Conservation (phyloP, 2,329 filamentous ascomycete genomes). For the Cercospora canescens region DNA sequence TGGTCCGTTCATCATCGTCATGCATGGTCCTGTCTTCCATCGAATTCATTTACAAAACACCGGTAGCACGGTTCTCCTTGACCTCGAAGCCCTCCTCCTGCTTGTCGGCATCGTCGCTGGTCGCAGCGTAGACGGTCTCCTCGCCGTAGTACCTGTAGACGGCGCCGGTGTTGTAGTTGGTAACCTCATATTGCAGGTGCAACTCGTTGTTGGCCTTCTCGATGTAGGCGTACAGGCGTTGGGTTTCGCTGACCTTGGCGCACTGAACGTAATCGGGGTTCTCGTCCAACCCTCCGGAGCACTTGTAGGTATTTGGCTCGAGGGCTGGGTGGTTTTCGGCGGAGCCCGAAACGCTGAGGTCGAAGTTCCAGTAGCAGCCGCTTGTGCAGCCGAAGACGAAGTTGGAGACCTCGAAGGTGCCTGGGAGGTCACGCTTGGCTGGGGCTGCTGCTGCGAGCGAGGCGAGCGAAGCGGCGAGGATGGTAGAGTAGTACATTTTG, state of each 20-base stretch:
- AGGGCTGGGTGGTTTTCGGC: slow-evolving; percentile 22
- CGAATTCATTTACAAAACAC: slow-evolving; percentile 14
- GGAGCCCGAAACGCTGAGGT: slow-evolving; percentile 20
- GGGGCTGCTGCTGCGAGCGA: slow-evolving; percentile 22
- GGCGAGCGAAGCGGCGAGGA: slow-evolving; percentile 23
- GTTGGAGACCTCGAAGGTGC: slow-evolving; percentile 25
- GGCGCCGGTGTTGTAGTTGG: background rate
- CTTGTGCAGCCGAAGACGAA: slow-evolving; percentile 30
- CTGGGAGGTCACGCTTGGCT: slow-evolving; percentile 3
- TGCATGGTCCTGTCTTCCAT: background rate
- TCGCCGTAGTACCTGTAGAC: slow-evolving; percentile 24
- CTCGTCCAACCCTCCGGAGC: slow-evolving; percentile 21
- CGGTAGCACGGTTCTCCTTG: slow-evolving; percentile 17
- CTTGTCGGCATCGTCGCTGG: slow-evolving; percentile 20
- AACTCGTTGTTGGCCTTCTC: slow-evolving; percentile 22
- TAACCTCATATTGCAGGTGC: slow-evolving; percentile 24
- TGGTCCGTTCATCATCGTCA: background rate
- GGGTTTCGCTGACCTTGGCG: slow-evolving; percentile 18
- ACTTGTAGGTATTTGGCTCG: slow-evolving; percentile 15
- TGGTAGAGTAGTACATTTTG: slow-evolving; percentile 25
- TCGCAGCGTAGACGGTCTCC: slow-evolving; percentile 26
- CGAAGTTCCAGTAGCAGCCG: slow-evolving; percentile 27
- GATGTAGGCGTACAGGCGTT: slow-evolving; percentile 24
- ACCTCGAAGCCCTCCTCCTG: slow-evolving; percentile 24
- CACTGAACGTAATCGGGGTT: slow-evolving; percentile 28